These are phyloP conservation scores for Echeveria elegans DNA, from an alignment of 164 flowering plant species.

Conservation along the genomic window DNA sequence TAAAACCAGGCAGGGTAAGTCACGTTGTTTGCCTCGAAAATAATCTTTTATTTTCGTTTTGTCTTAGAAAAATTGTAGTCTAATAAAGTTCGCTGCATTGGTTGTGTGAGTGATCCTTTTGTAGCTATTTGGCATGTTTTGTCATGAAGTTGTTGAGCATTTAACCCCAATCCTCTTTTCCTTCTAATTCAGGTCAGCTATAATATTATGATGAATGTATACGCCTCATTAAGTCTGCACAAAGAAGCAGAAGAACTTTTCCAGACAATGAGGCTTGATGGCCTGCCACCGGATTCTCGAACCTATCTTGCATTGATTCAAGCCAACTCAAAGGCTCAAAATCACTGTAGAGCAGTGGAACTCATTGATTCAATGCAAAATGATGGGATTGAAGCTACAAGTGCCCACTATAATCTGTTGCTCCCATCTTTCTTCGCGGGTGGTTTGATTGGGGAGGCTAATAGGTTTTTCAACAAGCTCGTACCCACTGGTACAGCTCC, in stretches of 20 bases:
- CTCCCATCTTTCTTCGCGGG: too few species aligned
- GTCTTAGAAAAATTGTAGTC: too few species aligned
- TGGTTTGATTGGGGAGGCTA: conserved; percentile 47
- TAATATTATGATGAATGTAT: conserved; percentile 64
- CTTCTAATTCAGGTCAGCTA: conserved; percentile 55
- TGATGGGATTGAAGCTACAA: conserved; percentile 36
- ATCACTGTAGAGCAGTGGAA: conserved; percentile 56
- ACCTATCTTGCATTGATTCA: conserved; percentile 63
- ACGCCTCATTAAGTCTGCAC: conserved; percentile 46
- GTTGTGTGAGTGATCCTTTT: not conserved
- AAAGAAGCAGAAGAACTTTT: conserved; percentile 56
- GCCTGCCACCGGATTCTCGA: conserved; percentile 51
- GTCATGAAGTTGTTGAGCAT: too few species aligned
- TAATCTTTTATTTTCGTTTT: too few species aligned
- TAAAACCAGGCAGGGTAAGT: too few species aligned
- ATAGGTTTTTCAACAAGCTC: conserved; percentile 40
- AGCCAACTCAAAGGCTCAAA: conserved; percentile 38
- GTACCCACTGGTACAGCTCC: conserved; percentile 34
- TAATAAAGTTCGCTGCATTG: not conserved
- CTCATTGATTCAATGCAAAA: conserved; percentile 39
- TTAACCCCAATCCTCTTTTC: too few species aligned
- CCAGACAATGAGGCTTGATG: conserved; percentile 45
- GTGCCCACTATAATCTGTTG: conserved; percentile 48
- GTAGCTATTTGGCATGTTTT: too few species aligned
- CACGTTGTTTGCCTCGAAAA: too few species aligned